A percentile compares a stretch with the other conserved stretches of the same genome.
Conservation (phyloP, 2,329 filamentous ascomycete species). For the Alternaria conjuncta region DNA sequence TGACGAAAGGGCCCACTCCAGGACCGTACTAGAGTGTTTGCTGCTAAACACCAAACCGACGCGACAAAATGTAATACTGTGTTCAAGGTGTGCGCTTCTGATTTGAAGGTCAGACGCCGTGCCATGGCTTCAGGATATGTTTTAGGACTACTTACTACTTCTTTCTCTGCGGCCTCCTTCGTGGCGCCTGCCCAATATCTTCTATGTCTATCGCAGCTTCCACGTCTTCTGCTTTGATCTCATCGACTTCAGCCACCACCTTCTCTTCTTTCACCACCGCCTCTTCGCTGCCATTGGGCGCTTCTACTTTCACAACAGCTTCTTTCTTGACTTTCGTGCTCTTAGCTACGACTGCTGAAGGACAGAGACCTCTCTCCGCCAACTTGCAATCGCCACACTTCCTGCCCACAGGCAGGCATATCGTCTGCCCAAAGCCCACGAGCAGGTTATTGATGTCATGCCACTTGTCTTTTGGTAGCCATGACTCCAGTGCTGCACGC, state of each 20-base stretch:
- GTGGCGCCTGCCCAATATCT: slow-evolving; percentile 36
- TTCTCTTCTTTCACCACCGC: slow-evolving; percentile 28
- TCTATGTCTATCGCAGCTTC: slow-evolving; percentile 40
- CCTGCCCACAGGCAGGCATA: slow-evolving; percentile 80
- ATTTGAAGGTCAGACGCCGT: not conserved
- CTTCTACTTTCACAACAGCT: slow-evolving; percentile 45
- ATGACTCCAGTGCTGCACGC: slow-evolving; percentile 73
- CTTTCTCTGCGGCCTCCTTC: slow-evolving; percentile 6
- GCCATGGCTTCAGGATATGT: not conserved
- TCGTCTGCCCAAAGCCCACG: slow-evolving; percentile 85
- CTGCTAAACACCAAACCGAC: slow-evolving; percentile 2
- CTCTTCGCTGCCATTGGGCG: slow-evolving; percentile 36
- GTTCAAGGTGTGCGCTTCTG: not conserved
- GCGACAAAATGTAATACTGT: not conserved
- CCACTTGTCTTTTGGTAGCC: slow-evolving; percentile 86
- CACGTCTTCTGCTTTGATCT: slow-evolving; percentile 38
- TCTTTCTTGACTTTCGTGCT: slow-evolving; percentile 61
- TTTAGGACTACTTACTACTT: not conserved
- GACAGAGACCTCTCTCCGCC: slow-evolving; percentile 76
- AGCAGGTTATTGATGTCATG: slow-evolving; percentile 90
- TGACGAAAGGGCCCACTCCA: not conserved
- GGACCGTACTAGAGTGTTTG: not conserved
- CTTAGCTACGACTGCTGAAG: slow-evolving; percentile 53
- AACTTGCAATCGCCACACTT: slow-evolving; percentile 87
- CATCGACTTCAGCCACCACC: slow-evolving; percentile 16